A percentile compares a stretch with the other conserved stretches of the same genome.
Evolutionary conservation across 169 alveolate genomes (phyloP).

Genomic region (Toxoplasma gondii): DNA sequence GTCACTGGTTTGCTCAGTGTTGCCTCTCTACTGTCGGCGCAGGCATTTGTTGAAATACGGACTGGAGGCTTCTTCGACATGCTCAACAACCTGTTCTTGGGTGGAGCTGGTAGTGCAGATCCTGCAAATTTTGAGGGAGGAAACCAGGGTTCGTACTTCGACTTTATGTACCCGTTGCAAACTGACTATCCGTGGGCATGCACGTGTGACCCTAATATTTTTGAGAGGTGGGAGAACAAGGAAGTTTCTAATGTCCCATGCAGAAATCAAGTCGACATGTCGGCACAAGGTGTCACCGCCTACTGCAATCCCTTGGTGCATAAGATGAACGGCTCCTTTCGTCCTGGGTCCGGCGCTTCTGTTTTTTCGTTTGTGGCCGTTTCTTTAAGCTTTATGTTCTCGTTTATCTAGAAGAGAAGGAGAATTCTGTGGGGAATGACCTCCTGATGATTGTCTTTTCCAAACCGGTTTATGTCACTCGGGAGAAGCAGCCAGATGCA

Average conservation of each 20-base stretch:
- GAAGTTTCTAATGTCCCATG: constrained; percentile 51
- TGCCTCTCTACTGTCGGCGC: background rate
- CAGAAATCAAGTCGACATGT: constrained; percentile 58
- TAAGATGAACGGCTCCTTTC: constrained; percentile 12
- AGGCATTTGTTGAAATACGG: constrained; percentile 2
- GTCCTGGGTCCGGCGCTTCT: background rate
- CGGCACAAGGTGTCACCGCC: constrained; percentile 47
- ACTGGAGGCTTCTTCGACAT: constrained; percentile 33
- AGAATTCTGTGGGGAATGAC: no score
- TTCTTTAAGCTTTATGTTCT: background rate
- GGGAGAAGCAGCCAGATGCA: no score
- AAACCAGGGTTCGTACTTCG: constrained; percentile 62
- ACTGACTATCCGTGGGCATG: constrained; percentile 70
- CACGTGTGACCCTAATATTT: constrained; percentile 44
- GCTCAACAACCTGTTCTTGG: constrained; percentile 28
- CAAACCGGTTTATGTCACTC: no score
- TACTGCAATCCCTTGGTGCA: constrained; percentile 43
- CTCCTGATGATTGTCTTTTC: no score
- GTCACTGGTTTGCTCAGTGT: no score
- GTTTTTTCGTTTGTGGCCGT: background rate
- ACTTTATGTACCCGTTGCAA: constrained; percentile 61
- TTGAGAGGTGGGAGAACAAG: background rate
- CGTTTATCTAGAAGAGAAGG: background rate
- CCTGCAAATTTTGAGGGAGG: constrained; percentile 67
- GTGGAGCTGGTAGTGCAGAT: constrained; percentile 37